Evolutionary conservation across 2,329 filamentous ascomycete species (phyloP).

Genomic region (Fusarium algeriense): DNA sequence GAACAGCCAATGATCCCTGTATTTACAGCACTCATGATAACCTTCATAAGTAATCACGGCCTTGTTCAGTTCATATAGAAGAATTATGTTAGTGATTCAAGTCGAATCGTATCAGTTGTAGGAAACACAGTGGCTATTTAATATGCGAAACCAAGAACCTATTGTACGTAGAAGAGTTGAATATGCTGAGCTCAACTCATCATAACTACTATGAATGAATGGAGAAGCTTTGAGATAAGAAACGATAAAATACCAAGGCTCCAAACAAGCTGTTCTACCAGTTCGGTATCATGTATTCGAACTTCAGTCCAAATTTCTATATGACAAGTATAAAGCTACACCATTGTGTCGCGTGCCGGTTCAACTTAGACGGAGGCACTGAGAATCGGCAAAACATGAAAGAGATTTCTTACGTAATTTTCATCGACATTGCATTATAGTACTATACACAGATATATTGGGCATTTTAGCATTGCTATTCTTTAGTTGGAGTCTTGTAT

Average conservation of each 20-base stretch:
- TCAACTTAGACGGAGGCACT: not conserved
- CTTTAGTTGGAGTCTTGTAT: not conserved
- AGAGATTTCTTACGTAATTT: not conserved
- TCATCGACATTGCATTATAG: not conserved
- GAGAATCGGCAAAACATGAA: not conserved
- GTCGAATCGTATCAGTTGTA: accelerated
- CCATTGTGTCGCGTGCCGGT: not conserved
- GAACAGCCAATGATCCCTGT: slow-evolving; percentile 19
- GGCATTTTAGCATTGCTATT: not conserved
- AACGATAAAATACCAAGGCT: accelerated
- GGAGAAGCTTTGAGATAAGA: not conserved
- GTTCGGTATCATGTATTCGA: not conserved
- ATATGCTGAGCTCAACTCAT: not conserved
- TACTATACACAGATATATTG: accelerated
- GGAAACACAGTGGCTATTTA: not conserved
- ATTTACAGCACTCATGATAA: slow-evolving; percentile 12
- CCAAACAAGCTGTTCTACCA: accelerated
- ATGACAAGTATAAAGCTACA: not conserved
- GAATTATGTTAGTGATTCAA: not conserved
- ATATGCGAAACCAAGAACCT: not conserved
- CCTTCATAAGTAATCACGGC: no score
- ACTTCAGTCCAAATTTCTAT: not conserved
- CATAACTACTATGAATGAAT: not conserved
- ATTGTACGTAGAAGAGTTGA: not conserved
- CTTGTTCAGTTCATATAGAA: not conserved